These are phyloP conservation scores for Salix koriyanagi DNA, from an alignment of 345 rosid species.

Conservation along the genomic window DNA sequence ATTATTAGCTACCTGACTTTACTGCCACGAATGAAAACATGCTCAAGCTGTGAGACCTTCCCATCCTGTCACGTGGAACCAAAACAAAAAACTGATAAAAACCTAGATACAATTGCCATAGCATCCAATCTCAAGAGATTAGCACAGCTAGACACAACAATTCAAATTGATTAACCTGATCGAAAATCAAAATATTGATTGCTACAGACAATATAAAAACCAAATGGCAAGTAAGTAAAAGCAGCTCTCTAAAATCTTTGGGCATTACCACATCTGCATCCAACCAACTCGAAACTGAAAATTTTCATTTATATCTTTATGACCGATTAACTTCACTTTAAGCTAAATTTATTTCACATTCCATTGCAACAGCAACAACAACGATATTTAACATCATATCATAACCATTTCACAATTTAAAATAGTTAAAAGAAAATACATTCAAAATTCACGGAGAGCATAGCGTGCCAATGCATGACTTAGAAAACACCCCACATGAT, in stretches of 20 bases:
- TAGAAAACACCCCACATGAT: neutral
- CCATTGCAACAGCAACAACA: neutral
- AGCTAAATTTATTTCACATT: neutral
- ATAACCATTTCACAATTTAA: neutral
- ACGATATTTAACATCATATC: neutral
- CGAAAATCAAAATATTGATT: neutral
- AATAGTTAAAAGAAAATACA: neutral
- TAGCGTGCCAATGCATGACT: neutral
- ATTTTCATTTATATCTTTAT: neutral
- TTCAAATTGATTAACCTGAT: neutral
- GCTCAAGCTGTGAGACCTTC: slow-evolving; percentile 94
- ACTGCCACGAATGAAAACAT: slow-evolving; percentile 92
- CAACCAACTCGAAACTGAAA: neutral
- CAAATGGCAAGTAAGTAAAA: neutral
- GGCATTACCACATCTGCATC: neutral
- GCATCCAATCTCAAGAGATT: neutral
- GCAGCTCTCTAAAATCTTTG: neutral
- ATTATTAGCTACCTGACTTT: slow-evolving; percentile 73
- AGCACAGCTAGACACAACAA: neutral
- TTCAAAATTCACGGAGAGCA: neutral
- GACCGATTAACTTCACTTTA: neutral
- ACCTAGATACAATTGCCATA: neutral
- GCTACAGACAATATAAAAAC: neutral
- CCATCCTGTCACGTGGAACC: slow-evolving; percentile 60
- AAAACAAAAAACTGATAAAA: neutral